phyloP scores from a whole-genome alignment of 495 filamentous ascomycete species.

The Tuber brumale region DNA sequence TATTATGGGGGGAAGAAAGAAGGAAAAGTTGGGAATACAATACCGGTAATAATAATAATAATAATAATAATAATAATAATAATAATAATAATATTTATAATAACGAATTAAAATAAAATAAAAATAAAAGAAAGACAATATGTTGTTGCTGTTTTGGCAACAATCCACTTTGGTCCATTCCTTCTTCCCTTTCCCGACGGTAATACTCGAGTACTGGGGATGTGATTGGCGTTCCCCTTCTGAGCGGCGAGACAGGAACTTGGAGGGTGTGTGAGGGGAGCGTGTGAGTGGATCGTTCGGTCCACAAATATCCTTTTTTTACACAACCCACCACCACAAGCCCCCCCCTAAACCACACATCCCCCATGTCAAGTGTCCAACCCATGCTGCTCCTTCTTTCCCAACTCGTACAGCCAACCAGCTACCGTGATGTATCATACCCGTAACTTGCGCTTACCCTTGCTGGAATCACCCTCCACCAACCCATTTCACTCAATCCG shows the following conservation, averaged over 20 bases:
- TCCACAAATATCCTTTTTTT: constrained; percentile 16
- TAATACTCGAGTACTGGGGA: constrained; percentile 15
- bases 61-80: background rate
- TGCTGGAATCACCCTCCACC: background rate
- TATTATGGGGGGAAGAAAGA: background rate
- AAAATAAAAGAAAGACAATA: background rate
- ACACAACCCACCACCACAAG: background rate
- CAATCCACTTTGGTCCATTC: constrained; percentile 34
- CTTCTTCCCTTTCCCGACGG: constrained; percentile 26
- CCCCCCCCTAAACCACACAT: background rate
- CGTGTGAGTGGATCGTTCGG: constrained; percentile 35
- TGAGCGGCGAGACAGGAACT: constrained; percentile 19
- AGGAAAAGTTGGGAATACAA: background rate
- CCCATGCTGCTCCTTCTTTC: background rate
- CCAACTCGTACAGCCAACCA: background rate
- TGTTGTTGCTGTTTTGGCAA: constrained; percentile 14
- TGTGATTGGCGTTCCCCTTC: constrained; percentile 33
- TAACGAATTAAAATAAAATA: background rate
- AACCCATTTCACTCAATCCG: background rate
- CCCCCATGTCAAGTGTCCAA: background rate
- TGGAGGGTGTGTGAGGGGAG: constrained; percentile 1
- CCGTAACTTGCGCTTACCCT: background rate
- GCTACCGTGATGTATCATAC: background rate
- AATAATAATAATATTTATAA: background rate
- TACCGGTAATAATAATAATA: background rate